Evolutionary conservation across 352 stramenopile genomes (phyloP), one percentile per base, ranked within the genome.

Genomic region (Phytopythium boreale): DNA sequence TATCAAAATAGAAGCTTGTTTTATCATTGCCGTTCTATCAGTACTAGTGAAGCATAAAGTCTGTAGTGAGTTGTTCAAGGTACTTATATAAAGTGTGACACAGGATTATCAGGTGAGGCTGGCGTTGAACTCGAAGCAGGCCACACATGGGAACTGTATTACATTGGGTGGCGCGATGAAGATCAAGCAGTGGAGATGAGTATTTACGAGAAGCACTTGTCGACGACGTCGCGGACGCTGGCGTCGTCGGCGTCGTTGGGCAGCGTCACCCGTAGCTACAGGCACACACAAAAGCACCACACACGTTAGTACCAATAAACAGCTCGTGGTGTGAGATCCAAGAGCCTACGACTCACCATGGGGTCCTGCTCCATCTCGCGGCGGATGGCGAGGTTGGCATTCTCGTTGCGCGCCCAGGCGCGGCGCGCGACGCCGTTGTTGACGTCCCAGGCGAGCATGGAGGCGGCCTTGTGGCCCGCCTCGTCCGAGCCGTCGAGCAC

Each of bases 401-500:
- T 94, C 63, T 88, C 83, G 66, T 96, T 96, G 60, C 88, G 80
- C 2, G 80, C 83, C 89, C 89, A 96, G 11, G 84, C 84, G 41
- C 89, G 79, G 29, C 88, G 77, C 10, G 81, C 76, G 27, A 96
- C 85, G 44, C 89, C 89, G 69, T 96, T 96, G 83, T 95, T 95
- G 43, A 96, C 88, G 68, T 97, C 89, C 88, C 89, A 97, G 52
- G 83, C 79, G 46, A 97, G 74, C 84, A 97, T 95, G 53, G 71
- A 73, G 34, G 67, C 70, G 46, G 85, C 84, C 67, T 90, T 90
- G 50, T 77, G 44, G 4, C 71, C 80, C 4, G 89, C 87, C 22
- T 82, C 77, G 37, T 83, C 66, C 19, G 83, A 90, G 31, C 88
- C 88, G 57, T 96, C 88, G 50, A 96, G 73, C 59, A 96, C 87